Evolutionary conservation across 768 basidiomycete species (phyloP).

Genomic region (Leccinellum rugosiceps): DNA sequence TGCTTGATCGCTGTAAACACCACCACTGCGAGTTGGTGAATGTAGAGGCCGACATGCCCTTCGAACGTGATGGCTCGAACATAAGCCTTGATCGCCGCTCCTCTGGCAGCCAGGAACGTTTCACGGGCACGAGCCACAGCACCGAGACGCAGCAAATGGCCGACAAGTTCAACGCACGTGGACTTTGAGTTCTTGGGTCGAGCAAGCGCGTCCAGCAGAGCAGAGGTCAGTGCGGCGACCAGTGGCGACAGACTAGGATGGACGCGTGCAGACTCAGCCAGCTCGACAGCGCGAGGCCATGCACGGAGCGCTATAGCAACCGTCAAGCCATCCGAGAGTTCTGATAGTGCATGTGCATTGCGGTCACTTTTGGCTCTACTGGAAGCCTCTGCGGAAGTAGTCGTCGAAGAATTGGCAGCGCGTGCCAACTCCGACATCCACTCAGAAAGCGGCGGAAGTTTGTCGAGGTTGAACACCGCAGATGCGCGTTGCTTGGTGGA

Average conservation of each 20-base stretch:
- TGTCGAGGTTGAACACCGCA: conserved; percentile 32
- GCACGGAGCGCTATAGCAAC: conserved; percentile 87
- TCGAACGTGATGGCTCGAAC: conserved; percentile 89
- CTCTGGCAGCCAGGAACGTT: conserved; percentile 78
- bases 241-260: conserved; percentile 62
- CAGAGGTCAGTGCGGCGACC: conserved; percentile 61
- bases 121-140: conserved; percentile 69
- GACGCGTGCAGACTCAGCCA: conserved; percentile 82
- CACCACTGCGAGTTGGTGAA: conserved; percentile 84
- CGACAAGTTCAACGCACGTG: conserved; percentile 64
- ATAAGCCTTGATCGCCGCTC: conserved; percentile 67
- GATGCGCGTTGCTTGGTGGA: conserved; percentile 30
- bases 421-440: conserved; percentile 72
- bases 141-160: conserved; percentile 70
- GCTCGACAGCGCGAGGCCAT: conserved; percentile 82
- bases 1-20: conserved; percentile 95
- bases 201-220: conserved; percentile 72
- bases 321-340: conserved; percentile 88
- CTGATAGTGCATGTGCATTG: conserved; percentile 83
- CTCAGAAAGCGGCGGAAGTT: conserved; percentile 63
- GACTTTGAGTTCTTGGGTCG: conserved; percentile 76
- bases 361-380: conserved; percentile 75
- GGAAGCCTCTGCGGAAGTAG: conserved; percentile 35
- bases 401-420: conserved; percentile 41
- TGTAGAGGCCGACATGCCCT: conserved; percentile 80